Base-by-base conservation (phyloP, 2,329 filamentous ascomycete genomes). In the Chrysosporium queenslandicum region DNA sequence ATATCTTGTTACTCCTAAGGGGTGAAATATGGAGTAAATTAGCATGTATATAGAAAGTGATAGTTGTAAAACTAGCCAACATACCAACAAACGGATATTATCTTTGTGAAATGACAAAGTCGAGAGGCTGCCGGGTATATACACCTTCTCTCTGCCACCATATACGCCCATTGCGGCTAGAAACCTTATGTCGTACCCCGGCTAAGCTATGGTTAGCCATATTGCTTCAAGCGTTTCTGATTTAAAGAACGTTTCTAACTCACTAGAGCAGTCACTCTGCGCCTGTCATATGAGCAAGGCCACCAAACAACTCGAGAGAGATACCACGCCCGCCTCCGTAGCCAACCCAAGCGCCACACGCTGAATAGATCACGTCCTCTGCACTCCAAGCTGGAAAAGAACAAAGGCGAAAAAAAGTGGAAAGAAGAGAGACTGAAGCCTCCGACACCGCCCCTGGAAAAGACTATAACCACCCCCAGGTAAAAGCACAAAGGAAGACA, bases 31-130 rank as follows among this genome's bases (percentile, higher is more conserved):
- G n/a, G n/a, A n/a, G n/a, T 18, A 18, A 18, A 5, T 40, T 21
- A 40, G 37, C 54, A 53, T 53, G 29, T 52, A 54, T 3, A 40
- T 41, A 18, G 59, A 50, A 52, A 9, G 9, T 29, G 27, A 4
- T 29, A 5, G 27, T 57, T 1, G 27, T 32, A 11, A 42, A 14
- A 27, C 2, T 34, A n/a, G 5, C 8, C n/a, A n/a, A n/a, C 29
- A 29, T 16, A 50, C 55, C 7, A 58, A 63, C 61, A 61, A 57
- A 30, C 60, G 55, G 14, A 59, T 61, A 20, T 60, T 56, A n/a
- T 18, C 52, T 37, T 16, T 58, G 50, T 1, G 55, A 52, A 1
- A 54, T 34, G 9, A 55, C 60, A n/a, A 58, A 21, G 1, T 53
- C 52, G 6, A 43, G 36, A 11, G 60, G 53, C n/a, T 53, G n/a